Evolutionary conservation across 2,329 filamentous ascomycete species (phyloP), one percentile per base, ranked within the genome.

Genomic region (Cladosporium cucumerinum): DNA sequence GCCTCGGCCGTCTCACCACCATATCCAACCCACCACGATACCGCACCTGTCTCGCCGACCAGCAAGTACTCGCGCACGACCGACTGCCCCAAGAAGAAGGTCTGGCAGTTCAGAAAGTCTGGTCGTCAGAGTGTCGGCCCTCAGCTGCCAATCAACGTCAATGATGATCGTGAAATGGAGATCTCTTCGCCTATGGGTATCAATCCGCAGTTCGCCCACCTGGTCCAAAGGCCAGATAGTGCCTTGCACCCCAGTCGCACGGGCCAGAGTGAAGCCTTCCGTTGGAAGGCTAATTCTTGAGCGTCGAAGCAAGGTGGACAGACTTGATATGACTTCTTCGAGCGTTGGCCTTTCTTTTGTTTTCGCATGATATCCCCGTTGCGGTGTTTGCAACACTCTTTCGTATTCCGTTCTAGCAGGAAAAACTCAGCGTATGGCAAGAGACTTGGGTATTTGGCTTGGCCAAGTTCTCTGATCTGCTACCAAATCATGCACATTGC

Each of bases 161-260:
- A 46, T 18, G 46, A 49, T n/a, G 63, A 67, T 51, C 66, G 68
- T 0, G 69, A 72, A 64, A 69, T 72, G 68, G 70, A 74, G 66
- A 87, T 89, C 69, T 86, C 84, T 1, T 80, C 78, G 11, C 86
- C 86, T 0, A 75, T 86, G 65, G 80, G 82, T 62, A 78, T 80
- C 32, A 82, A 85, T 66, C 78, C 80, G n/a, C 80, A 83, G 71
- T 83, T 82, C 72, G 78, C 82, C 32, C 82, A 84, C 69, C 81
- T 87, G 48, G 77, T 82, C 6, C 70, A 73, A 57, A 78, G 81
- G 69, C 86, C 86, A 2, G 81, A 87, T 69, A 75, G 84, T 62
- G 83, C 85, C 3, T 80, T 86, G 70, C 86, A 88, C 72, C 79
- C 86, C 69, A 75, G 73, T 59, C 69, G 75, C 16, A 72, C 66